phyloP scores from a whole-genome alignment of 352 stramenopile genomes.

The Globisporangium emineosum region DNA sequence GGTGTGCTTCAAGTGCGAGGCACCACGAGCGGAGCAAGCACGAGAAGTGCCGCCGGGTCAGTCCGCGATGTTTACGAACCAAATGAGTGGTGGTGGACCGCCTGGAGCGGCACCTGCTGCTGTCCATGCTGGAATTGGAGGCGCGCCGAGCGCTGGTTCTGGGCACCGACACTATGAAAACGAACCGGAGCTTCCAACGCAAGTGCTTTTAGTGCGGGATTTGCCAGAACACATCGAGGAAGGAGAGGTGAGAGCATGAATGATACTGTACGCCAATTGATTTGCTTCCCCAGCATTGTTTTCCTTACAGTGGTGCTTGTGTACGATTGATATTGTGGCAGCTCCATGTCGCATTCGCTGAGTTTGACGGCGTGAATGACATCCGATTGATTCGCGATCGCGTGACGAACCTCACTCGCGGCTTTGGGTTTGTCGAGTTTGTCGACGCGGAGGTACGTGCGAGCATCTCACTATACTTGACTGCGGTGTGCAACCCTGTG shows the following conservation, averaged over 20 bases:
- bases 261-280: no score
- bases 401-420: slow-evolving; percentile 52
- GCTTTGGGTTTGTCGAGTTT: slow-evolving; percentile 84
- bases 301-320: background rate
- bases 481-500: no score
- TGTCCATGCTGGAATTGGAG: background rate
- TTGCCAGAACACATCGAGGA: slow-evolving; percentile 73
- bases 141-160: background rate
- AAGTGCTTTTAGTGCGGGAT: slow-evolving; percentile 67
- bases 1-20: slow-evolving; percentile 73
- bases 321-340: slow-evolving; percentile 17
- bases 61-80: background rate
- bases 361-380: slow-evolving; percentile 59
- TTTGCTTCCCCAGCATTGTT: background rate
- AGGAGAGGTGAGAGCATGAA: slow-evolving; percentile 47
- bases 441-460: slow-evolving; percentile 47
- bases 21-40: slow-evolving; percentile 27
- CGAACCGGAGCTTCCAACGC: slow-evolving; percentile 33
- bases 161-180: slow-evolving; percentile 7
- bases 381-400: slow-evolving; percentile 78
- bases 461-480: slow-evolving; percentile 1
- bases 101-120: background rate
- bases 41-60: slow-evolving; percentile 32
- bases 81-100: background rate
- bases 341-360: slow-evolving; percentile 73